These are phyloP conservation scores for Alternaria rosae DNA, from an alignment of 2,329 filamentous ascomycete genomes.

Conservation along the genomic window DNA sequence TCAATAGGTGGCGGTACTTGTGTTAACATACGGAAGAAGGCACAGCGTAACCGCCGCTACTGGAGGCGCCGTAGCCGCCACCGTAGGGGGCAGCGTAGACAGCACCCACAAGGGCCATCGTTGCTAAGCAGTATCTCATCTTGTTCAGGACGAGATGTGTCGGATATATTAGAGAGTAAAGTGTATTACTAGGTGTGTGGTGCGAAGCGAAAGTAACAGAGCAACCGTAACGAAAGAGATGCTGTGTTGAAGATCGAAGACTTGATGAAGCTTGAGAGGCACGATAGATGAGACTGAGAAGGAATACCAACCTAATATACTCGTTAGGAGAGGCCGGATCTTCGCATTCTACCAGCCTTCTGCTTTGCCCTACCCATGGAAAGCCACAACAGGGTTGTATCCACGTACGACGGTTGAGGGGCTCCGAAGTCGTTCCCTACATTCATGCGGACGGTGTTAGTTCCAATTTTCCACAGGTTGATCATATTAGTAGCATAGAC, in stretches of 20 bases:
- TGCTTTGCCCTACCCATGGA: slow-evolving; percentile 18
- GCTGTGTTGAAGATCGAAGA: slow-evolving; percentile 19
- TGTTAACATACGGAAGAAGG: background rate
- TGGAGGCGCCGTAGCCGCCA: background rate
- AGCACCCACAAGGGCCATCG: slow-evolving; percentile 44
- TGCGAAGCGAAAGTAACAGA: slow-evolving; percentile 39
- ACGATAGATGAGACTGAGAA: slow-evolving; percentile 18
- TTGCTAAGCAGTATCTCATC: slow-evolving; percentile 41
- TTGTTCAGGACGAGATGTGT: slow-evolving; percentile 23
- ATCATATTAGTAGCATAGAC: slow-evolving; percentile 26
- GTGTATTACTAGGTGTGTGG: slow-evolving; percentile 19
- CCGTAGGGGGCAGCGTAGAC: slow-evolving; percentile 30
- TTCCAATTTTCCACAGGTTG: slow-evolving; percentile 14
- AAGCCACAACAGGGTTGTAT: slow-evolving; percentile 38
- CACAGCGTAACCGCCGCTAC: background rate
- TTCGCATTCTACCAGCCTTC: slow-evolving; percentile 32
- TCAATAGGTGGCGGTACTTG: background rate
- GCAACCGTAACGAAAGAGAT: slow-evolving; percentile 52
- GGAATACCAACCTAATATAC: slow-evolving; percentile 37
- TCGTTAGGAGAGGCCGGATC: slow-evolving; percentile 21
- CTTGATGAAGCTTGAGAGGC: background rate
- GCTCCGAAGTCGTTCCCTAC: slow-evolving; percentile 22
- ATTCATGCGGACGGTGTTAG: slow-evolving; percentile 16
- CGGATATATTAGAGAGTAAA: slow-evolving; percentile 17
- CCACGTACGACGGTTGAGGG: slow-evolving; percentile 32